Conservation (phyloP, 768 basidiomycete genomes). For the Rhodosporidiobolus sp. region DNA sequence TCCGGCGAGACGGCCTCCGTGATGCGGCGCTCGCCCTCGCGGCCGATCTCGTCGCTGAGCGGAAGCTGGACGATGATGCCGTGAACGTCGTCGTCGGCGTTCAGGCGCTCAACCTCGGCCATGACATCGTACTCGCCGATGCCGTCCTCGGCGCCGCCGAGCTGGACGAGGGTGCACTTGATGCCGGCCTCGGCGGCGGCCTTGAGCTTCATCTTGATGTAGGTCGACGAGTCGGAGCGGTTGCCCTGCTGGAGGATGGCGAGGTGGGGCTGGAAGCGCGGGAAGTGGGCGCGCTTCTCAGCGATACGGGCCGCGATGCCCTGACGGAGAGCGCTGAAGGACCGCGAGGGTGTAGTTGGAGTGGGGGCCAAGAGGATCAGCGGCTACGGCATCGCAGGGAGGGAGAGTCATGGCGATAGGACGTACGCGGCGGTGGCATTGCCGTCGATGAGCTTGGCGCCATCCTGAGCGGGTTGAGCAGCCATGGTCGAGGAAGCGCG, state of each 20-base stretch:
- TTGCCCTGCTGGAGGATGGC: conserved; percentile 92
- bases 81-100: conserved; percentile 72
- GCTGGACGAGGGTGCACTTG: conserved; percentile 70
- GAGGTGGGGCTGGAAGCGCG: conserved; percentile 86
- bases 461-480: neutral
- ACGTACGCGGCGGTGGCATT: conserved; percentile 31
- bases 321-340: conserved; percentile 26
- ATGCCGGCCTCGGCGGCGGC: conserved; percentile 93
- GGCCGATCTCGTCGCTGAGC: conserved; percentile 72
- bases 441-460: conserved; percentile 35
- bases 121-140: conserved; percentile 50
- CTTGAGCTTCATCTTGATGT: conserved; percentile 96
- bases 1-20: conserved; percentile 91
- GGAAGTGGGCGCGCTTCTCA: conserved; percentile 62
- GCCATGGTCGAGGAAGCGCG: conserved; percentile 22
- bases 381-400: no score
- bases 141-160: conserved; percentile 45
- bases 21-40: conserved; percentile 80
- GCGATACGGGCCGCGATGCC: conserved; percentile 54
- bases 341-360: neutral
- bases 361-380: neutral
- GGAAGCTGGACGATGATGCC: conserved; percentile 96
- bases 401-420: neutral
- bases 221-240: conserved; percentile 82
- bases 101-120: conserved; percentile 71